Base-by-base conservation (phyloP, 2,329 filamentous ascomycete species). In the Colletotrichum sp. region DNA sequence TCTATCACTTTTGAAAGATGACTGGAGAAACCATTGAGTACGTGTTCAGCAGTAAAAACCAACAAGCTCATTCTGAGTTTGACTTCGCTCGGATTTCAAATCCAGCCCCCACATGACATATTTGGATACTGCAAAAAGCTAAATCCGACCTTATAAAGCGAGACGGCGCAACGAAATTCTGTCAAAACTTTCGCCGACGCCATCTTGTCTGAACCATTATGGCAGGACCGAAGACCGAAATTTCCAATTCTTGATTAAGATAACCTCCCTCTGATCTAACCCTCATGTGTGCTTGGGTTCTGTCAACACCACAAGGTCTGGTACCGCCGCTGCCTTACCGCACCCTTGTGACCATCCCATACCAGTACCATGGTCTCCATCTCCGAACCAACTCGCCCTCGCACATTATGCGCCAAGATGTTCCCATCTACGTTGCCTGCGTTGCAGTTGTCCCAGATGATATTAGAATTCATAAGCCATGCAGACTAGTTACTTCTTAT, bases 91-190 rank as follows among this genome's bases (percentile, higher is more conserved):
- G 39, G 3, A 2, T n/a, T 44, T 1, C 16, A 44, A 44, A 18
- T 1, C 39, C 1, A 2, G 9, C 39, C 39, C 39, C 0, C 18
- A 1, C 18, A 44, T 18, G 39, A 1, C 39, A 44, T 18, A 1
- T 44, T 2, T 44, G 39, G 39, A n/a, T n/a, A n/a, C 16, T 44
- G 18, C 39, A 44, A 44, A 44, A 18, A 10, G 16, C 18, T 44
- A 18, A 44, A n/a, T 44, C 5, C 15, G 39, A 44, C 39, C 18
- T n/a, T 18, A 6, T 1, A 44, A 4, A 9, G 18, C 18, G 39
- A 44, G 8, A n/a, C 39, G 18, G 39, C 39, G 18, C 6, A 44
- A 18, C 39, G 39, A 44, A 44, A n/a, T n/a, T 44, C 39, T 44
- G 39, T n/a, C 39, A n/a, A 44, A 44, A 44, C 9, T n/a, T 44